These are phyloP conservation scores for Malus hybrid DNA, from an alignment of 331 rosid genomes.

Conservation along the genomic window DNA sequence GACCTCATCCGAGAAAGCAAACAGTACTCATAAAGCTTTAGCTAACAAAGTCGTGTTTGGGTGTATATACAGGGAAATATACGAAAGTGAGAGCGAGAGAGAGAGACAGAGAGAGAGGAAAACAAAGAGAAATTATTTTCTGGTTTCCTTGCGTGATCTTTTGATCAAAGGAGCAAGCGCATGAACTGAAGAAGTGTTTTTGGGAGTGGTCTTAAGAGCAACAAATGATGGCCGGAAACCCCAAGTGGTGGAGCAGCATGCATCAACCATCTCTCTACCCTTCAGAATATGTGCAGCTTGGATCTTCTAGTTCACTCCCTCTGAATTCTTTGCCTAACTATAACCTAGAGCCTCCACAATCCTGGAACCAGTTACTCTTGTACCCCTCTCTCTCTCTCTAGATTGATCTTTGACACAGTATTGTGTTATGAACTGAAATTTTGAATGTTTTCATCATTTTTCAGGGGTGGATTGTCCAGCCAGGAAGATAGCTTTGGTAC, in stretches of 20 bases:
- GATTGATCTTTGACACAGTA: neutral
- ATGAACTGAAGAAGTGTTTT: constrained; percentile 1
- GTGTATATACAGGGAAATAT: constrained; percentile 43
- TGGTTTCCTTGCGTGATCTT: constrained; percentile 14
- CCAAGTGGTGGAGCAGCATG: constrained; percentile 86
- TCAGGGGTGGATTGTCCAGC: constrained; percentile 57
- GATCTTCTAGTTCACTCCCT: constrained; percentile 61
- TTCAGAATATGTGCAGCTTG: constrained; percentile 50
- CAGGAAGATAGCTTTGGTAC: constrained; percentile 50
- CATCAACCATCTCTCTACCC: constrained; percentile 71
- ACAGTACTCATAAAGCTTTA: constrained; percentile 39
- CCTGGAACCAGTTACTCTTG: constrained; percentile 81
- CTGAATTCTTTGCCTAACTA: constrained; percentile 7
- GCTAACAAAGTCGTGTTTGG: constrained; percentile 62
- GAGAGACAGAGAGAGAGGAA: constrained; percentile 9
- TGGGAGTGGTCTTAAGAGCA: constrained; percentile 1
- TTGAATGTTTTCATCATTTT: constrained; percentile 8
- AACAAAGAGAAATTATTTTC: neutral
- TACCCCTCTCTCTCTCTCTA: constrained; percentile 11
- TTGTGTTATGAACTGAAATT: neutral
- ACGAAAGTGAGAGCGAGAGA: constrained; percentile 32
- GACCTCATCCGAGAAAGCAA: constrained; percentile 34
- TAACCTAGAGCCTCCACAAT: constrained; percentile 46
- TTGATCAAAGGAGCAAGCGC: constrained; percentile 1
- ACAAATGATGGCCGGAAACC: constrained; percentile 94